These are phyloP conservation scores for Nitzschia sp. DNA, from an alignment of 108 stramenopile genomes.

Conservation along the genomic window DNA sequence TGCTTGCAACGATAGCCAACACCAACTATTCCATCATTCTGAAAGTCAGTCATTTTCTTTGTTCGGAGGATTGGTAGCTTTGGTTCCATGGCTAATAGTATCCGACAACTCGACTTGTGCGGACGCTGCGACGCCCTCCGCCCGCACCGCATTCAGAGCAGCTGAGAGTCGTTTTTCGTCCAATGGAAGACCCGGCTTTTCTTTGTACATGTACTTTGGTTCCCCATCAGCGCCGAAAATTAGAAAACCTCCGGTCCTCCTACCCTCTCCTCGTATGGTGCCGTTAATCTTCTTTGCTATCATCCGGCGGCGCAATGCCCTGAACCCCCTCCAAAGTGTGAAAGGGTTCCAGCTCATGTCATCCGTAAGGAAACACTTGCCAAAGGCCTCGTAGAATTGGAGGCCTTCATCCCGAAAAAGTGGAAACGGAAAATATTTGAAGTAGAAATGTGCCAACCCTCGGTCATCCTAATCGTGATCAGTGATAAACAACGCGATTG, in stretches of 20 bases:
- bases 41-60: not conserved
- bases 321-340: constrained; percentile 16
- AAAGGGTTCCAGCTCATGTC: constrained; percentile 45
- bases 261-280: constrained; percentile 82
- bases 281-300: constrained; percentile 67
- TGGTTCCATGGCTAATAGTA: too few relatives aligned
- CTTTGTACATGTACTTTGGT: constrained; percentile 69
- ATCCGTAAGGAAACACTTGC: constrained; percentile 39
- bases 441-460: constrained; percentile 68
- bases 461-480: constrained; percentile 58
- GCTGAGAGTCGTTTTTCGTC: constrained; percentile 56
- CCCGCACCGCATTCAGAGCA: constrained; percentile 47
- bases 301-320: constrained; percentile 34
- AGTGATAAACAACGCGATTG: not conserved
- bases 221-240: constrained; percentile 65
- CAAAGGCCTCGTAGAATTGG: constrained; percentile 76
- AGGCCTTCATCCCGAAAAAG: constrained; percentile 63
- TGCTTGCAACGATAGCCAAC: not conserved
- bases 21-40: not conserved
- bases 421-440: constrained; percentile 59
- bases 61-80: too few relatives aligned
- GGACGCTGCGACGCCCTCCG: too few relatives aligned
- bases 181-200: constrained; percentile 62
- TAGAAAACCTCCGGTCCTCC: constrained; percentile 77
- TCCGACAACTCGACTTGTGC: constrained; percentile 1